phyloP scores from a whole-genome alignment of 805 yeast genomes.

The Candida namnaoensis region DNA sequence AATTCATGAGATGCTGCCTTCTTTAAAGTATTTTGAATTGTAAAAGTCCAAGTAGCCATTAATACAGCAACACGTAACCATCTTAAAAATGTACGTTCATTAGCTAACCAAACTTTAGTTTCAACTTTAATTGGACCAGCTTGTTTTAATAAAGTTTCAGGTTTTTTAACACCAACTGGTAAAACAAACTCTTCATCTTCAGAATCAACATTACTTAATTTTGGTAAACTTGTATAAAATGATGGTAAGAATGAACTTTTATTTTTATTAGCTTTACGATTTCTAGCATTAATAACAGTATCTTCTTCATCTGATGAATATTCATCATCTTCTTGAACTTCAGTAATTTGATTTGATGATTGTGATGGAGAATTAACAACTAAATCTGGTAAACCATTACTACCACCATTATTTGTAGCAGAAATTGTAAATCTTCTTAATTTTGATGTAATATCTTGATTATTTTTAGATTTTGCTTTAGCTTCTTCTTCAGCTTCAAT shows the following conservation, averaged over 20 bases:
- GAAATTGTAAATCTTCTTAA: constrained; percentile 22
- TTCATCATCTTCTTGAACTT: constrained; percentile 41
- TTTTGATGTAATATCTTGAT: constrained; percentile 28
- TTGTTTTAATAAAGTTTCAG: constrained; percentile 70
- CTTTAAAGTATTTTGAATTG: constrained; percentile 69
- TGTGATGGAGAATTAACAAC: background rate
- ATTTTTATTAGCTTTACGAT: constrained; percentile 3
- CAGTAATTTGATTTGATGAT: background rate
- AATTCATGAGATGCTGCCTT: constrained; percentile 53
- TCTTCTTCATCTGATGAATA: constrained; percentile 34
- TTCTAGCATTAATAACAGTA: constrained; percentile 1
- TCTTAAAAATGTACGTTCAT: constrained; percentile 92
- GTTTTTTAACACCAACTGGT: constrained; percentile 87
- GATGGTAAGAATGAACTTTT: constrained; percentile 22
- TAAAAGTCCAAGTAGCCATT: constrained; percentile 76
- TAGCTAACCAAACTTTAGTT: constrained; percentile 97
- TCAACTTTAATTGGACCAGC: constrained; percentile 91
- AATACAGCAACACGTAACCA: constrained; percentile 90
- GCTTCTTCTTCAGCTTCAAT: constrained; percentile 68
- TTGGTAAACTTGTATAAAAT: constrained; percentile 32
- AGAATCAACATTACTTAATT: constrained; percentile 54
- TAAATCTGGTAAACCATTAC: background rate
- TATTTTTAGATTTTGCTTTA: constrained; percentile 40
- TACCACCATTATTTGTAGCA: background rate
- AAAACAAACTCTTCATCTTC: constrained; percentile 82